phyloP scores from a whole-genome alignment of 78 protist species.

The Monosiga brevicollis region DNA sequence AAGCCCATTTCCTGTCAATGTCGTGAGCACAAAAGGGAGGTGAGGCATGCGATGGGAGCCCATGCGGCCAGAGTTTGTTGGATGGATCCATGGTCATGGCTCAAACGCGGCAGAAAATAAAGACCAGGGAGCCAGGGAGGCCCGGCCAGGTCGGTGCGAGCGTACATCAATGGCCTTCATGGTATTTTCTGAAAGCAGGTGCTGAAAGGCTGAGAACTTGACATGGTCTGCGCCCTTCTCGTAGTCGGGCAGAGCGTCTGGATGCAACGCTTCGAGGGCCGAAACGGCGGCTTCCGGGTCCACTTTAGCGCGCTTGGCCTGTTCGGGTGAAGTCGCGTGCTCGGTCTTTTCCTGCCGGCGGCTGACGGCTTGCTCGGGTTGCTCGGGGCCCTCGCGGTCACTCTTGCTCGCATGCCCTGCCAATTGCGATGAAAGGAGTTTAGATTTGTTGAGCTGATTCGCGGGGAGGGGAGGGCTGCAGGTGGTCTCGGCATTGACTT shows the following conservation, averaged over 20 bases:
- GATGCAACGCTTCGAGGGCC: too few relatives aligned
- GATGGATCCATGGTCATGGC: not conserved
- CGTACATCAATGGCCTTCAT: constrained; percentile 3
- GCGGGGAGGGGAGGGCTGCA: too few relatives aligned
- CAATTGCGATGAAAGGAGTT: too few relatives aligned
- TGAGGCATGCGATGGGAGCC: not conserved
- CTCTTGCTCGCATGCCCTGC: too few relatives aligned
- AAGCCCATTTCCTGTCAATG: constrained; percentile 52
- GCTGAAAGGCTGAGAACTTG: not conserved
- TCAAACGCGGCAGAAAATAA: not conserved
- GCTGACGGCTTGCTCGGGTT: not conserved
- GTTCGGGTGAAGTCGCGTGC: not conserved
- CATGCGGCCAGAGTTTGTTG: not conserved
- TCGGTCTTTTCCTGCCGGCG: not conserved
- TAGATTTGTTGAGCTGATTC: too few relatives aligned
- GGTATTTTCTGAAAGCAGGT: constrained; percentile 2
- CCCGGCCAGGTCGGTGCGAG: not conserved
- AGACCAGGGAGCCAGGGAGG: not conserved
- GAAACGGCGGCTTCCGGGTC: not conserved
- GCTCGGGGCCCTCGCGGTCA: not conserved
- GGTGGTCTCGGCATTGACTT: too few relatives aligned
- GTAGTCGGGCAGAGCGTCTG: not conserved
- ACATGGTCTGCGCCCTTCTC: not conserved
- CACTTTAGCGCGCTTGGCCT: not conserved
- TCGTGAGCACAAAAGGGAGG: not conserved